Percentiles rank a stretch among this genome's conserved stretches.
Conservation (phyloP, 345 rosid species). For the Hirschfeldia incana region DNA sequence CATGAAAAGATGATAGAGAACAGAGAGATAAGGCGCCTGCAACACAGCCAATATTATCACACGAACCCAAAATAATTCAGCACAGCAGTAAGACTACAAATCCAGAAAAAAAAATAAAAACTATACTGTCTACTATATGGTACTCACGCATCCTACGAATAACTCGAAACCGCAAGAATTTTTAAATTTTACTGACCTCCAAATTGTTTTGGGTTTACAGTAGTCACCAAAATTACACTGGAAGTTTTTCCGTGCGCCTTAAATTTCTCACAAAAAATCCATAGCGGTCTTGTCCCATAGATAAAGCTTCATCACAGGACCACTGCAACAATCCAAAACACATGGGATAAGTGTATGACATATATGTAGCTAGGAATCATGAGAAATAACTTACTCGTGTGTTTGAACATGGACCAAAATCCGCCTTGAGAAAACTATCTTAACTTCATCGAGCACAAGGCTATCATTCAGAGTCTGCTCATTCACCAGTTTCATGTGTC, state of each 20-base stretch:
- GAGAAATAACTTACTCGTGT: too few species aligned
- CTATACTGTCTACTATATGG: too few species aligned
- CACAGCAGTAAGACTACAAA: not conserved
- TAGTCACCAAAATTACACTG: not conserved
- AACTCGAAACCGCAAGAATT: not conserved
- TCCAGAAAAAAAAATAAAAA: too few species aligned
- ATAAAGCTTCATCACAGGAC: not conserved
- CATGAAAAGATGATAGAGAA: not conserved
- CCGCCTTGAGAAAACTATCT: too few species aligned
- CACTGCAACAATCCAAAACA: not conserved
- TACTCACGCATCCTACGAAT: not conserved
- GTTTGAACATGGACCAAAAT: too few species aligned
- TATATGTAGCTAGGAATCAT: not conserved
- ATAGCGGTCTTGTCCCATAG: not conserved
- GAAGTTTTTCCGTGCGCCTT: not conserved
- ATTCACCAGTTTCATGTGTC: too few species aligned
- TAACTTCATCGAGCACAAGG: too few species aligned
- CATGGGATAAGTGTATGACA: not conserved
- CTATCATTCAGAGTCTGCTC: too few species aligned
- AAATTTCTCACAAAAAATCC: not conserved
- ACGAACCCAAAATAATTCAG: not conserved
- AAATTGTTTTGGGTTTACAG: not conserved
- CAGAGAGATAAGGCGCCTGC: too few species aligned
- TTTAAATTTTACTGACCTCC: not conserved
- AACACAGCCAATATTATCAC: too few species aligned